Conservation (phyloP, 2,329 filamentous ascomycete species). For the Curvularia spicifera region DNA sequence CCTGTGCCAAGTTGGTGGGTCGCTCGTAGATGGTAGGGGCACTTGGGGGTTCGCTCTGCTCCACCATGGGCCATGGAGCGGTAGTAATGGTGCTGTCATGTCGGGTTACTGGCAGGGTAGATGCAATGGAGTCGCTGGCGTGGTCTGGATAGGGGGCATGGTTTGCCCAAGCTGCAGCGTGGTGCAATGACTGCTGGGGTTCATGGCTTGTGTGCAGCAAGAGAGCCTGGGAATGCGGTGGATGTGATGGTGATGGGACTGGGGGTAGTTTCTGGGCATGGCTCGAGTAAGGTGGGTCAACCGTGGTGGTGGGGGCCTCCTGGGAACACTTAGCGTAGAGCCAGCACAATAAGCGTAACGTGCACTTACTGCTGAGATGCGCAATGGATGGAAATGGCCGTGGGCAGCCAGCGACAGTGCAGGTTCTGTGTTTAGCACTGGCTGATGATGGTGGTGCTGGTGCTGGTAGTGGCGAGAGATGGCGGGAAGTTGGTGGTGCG, state of each 20-base stretch:
- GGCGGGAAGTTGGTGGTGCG: conserved; percentile 16
- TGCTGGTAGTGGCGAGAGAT: conserved; percentile 25
- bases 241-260: conserved; percentile 30
- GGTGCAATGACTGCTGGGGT: conserved; percentile 26
- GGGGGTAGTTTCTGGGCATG: conserved; percentile 29
- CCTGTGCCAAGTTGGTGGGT: conserved; percentile 22
- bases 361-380: conserved; percentile 32
- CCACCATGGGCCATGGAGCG: conserved; percentile 27
- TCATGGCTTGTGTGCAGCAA: conserved; percentile 22
- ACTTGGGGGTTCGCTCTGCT: conserved; percentile 13
- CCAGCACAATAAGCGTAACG: conserved; percentile 14
- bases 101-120: conserved; percentile 17
- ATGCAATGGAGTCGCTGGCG: conserved; percentile 19
- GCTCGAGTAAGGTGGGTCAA: conserved; percentile 33
- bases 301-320: conserved; percentile 29
- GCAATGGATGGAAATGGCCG: conserved; percentile 26
- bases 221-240: conserved; percentile 23
- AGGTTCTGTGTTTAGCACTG: conserved; percentile 6
- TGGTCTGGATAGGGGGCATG: conserved; percentile 28
- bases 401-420: conserved; percentile 17
- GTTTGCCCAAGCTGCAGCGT: conserved; percentile 26
- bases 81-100: conserved; percentile 20
- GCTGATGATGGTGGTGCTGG: conserved; percentile 15
- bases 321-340: conserved; percentile 30
- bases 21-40: conserved; percentile 26